Percentiles rank a stretch among this genome's conserved stretches.
Evolutionary conservation across 176 grass and related monocot genomes (phyloP).

Genomic region (Phyllostachys edulis): DNA sequence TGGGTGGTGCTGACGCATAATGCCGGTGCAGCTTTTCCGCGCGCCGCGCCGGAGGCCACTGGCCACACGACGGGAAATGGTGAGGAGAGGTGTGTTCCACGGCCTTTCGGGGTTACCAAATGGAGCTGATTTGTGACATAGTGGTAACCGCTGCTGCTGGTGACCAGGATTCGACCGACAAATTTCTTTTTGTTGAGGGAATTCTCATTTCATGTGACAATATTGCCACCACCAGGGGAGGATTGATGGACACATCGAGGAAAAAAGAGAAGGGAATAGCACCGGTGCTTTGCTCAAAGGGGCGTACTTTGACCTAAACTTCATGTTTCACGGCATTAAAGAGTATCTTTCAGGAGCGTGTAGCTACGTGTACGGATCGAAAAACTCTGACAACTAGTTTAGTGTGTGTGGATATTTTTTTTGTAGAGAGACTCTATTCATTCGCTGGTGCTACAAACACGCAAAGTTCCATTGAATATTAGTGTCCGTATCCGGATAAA

Average conservation of each 20-base stretch:
- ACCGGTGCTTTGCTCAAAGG: conserved; percentile 34
- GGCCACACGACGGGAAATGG: background rate
- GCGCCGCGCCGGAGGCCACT: background rate
- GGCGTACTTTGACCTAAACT: conserved; percentile 7
- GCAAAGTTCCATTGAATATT: background rate
- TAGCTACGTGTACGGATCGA: background rate
- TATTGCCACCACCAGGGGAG: background rate
- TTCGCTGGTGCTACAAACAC: background rate
- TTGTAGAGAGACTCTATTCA: background rate
- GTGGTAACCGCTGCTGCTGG: background rate
- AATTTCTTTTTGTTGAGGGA: background rate
- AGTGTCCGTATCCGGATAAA: background rate
- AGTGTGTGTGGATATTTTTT: background rate
- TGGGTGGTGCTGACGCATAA: background rate
- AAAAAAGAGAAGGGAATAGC: background rate
- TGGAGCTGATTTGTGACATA: background rate
- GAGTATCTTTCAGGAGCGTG: background rate
- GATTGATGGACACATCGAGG: conserved; percentile 11
- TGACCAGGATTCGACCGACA: conserved; percentile 30
- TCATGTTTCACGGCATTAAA: background rate
- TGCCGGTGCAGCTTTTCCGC: background rate
- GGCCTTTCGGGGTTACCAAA: conserved; percentile 33
- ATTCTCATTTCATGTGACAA: conserved; percentile 36
- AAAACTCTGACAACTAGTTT: background rate
- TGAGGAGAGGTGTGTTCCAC: background rate